Evolutionary conservation across 2,329 filamentous ascomycete genomes (phyloP).

Genomic region (Didymella glomerata): DNA sequence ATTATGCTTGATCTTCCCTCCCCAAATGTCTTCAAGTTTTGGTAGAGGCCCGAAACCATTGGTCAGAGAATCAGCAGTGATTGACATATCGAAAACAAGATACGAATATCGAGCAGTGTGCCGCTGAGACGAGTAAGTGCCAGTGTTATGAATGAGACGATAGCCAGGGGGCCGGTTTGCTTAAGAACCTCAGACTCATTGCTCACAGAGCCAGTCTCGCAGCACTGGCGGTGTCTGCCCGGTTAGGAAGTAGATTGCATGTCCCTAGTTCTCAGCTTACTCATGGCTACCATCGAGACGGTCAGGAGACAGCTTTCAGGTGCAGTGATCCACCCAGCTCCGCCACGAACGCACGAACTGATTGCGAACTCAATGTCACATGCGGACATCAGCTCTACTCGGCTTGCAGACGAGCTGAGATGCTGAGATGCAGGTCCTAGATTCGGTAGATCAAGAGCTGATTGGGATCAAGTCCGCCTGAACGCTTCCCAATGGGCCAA

Average conservation of each 20-base stretch:
- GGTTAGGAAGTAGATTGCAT: background rate
- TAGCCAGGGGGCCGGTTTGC: background rate
- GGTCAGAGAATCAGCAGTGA: background rate
- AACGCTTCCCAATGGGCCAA: background rate
- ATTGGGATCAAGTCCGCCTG: background rate
- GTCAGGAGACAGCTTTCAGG: background rate
- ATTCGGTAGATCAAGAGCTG: background rate
- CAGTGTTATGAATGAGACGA: background rate
- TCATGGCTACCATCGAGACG: background rate
- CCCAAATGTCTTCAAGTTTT: conserved; percentile 4
- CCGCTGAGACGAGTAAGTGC: background rate
- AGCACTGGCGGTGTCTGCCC: background rate
- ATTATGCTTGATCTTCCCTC: conserved; percentile 7
- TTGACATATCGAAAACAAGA: conserved; percentile 6
- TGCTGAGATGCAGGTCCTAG: background rate
- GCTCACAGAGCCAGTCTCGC: background rate
- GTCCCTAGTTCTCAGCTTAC: conserved; percentile 2
- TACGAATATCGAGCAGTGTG: background rate
- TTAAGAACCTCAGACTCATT: background rate
- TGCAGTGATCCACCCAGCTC: conserved; percentile 6
- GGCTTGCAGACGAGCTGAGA: conserved; percentile 2
- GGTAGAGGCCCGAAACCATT: conserved; percentile 13
- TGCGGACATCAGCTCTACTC: background rate
- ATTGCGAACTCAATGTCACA: background rate
- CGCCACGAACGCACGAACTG: conserved; percentile 4